Base-by-base conservation (phyloP, 179 eudicot genomes). In the Camellia oleifera region DNA sequence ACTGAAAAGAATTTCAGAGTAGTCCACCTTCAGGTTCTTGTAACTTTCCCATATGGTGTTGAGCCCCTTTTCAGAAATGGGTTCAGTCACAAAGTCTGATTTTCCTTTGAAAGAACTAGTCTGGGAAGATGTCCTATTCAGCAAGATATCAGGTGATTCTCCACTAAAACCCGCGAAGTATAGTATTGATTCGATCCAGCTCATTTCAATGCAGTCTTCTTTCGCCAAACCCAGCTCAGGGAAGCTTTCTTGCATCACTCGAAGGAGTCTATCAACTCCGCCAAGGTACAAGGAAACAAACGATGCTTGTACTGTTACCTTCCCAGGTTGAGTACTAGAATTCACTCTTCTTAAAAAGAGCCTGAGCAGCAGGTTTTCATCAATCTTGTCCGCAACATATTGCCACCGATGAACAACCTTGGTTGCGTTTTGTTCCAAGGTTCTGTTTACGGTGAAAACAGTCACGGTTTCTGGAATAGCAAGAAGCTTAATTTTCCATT, bases 251-350 rank as follows among this genome's bases (percentile, higher is more conserved):
- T 78, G 54, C 81, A 70, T 78, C 3, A 78, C 6, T 2, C 45
- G 68, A 10, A 78, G n/a, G 20, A 83, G 83, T 0, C 68, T 57
- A 7, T 76, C 81, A 7, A 75, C 20, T 58, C 67, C 60, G 0
- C 86, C 83, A 0, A 77, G 81, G 58, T 32, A 83, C 69, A 77
- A 48, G 0, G 81, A 75, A 26, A 32, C 20, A 26, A 77, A 80
- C 3, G 80, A 17, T 0, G 73, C 80, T 52, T 77, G 73, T 42
- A 53, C 11, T 10, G 80, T 77, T 32, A 9, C 61, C 10, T 56
- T 74, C 17, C 20, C 23, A 2, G 5, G n/a, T 17, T 15, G 26
- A 48, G 32, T 26, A 54, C 56, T 74, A 4, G 77, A 75, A 61
- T 75, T 61, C 56, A 58, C 56, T 4, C 54, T 12, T 44, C 68